Evolutionary conservation across 768 basidiomycete genomes (phyloP).

Genomic region (Boletus rubescentipes): DNA sequence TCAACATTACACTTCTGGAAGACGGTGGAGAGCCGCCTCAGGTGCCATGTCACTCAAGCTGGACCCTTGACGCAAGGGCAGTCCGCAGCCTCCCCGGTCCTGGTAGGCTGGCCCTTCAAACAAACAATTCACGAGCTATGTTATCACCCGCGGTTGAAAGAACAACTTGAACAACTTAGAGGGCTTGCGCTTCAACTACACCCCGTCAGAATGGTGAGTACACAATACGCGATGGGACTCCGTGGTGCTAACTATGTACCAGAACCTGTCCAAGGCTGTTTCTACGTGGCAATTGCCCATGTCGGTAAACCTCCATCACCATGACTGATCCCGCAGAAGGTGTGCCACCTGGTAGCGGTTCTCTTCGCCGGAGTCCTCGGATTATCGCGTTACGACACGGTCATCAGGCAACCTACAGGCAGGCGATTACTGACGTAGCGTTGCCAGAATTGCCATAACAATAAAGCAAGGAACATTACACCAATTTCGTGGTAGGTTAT

Average conservation of each 20-base stretch:
- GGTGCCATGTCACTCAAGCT: too few relatives aligned
- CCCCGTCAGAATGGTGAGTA: neutral
- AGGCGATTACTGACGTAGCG: neutral
- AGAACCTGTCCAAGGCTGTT: neutral
- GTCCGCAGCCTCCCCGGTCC: too few relatives aligned
- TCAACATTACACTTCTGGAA: too few relatives aligned
- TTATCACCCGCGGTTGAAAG: neutral
- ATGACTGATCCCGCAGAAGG: neutral
- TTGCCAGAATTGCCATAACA: neutral
- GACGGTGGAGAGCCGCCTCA: too few relatives aligned
- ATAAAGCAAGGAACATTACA: slow-evolving; percentile 23
- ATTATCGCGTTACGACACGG: neutral
- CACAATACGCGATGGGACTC: neutral
- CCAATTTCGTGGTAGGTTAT: slow-evolving; percentile 47
- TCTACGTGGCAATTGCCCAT: neutral
- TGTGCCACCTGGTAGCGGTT: neutral
- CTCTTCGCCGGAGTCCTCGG: neutral
- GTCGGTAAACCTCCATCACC: neutral
- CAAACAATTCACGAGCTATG: too few relatives aligned
- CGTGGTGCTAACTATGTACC: slow-evolving; percentile 1
- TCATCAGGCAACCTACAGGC: neutral
- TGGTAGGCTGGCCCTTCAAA: too few relatives aligned
- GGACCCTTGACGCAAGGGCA: too few relatives aligned
- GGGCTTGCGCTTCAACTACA: too few relatives aligned
- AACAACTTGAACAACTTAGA: too few relatives aligned